Evolutionary conservation across 2,329 filamentous ascomycete species (phyloP).

Genomic region (Chaetomiaceae sp.): DNA sequence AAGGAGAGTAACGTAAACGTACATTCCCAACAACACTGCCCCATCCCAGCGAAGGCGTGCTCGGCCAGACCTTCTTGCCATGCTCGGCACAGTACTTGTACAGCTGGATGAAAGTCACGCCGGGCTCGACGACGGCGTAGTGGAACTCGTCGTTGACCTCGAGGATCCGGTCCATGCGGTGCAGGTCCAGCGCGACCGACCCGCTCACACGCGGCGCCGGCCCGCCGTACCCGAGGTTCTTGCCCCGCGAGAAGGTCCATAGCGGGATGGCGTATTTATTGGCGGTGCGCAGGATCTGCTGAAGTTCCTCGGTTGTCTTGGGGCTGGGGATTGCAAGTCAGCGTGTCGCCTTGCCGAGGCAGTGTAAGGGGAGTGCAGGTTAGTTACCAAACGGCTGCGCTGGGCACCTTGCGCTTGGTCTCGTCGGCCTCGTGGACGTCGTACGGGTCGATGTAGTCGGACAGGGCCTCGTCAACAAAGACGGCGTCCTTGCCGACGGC

Average conservation of each 20-base stretch:
- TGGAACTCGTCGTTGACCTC: slow-evolving; percentile 40
- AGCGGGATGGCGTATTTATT: slow-evolving; percentile 32
- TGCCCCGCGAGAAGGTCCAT: slow-evolving; percentile 33
- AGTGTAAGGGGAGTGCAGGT: neutral
- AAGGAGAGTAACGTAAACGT: neutral
- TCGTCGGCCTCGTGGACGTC: slow-evolving; percentile 38
- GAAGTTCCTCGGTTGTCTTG: slow-evolving; percentile 30
- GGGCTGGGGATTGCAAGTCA: slow-evolving; percentile 28
- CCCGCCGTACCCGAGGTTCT: slow-evolving; percentile 47
- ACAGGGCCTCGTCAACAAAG: slow-evolving; percentile 34
- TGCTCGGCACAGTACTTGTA: slow-evolving; percentile 38
- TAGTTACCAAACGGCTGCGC: slow-evolving; percentile 38
- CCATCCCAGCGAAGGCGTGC: slow-evolving; percentile 45
- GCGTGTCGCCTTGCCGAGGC: neutral
- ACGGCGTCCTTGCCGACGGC: slow-evolving; percentile 37
- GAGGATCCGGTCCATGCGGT: slow-evolving; percentile 40
- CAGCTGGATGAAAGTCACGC: slow-evolving; percentile 43
- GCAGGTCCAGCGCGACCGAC: slow-evolving; percentile 42
- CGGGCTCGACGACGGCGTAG: slow-evolving; percentile 43
- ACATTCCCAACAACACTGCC: slow-evolving; percentile 46
- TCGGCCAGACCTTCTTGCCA: slow-evolving; percentile 42
- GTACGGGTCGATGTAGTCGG: slow-evolving; percentile 44
- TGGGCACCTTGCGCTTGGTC: slow-evolving; percentile 36
- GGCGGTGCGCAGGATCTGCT: slow-evolving; percentile 32
- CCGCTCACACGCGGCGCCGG: slow-evolving; percentile 43